phyloP scores from a whole-genome alignment of 208 protist genomes.

The Crithidia sp. region DNA sequence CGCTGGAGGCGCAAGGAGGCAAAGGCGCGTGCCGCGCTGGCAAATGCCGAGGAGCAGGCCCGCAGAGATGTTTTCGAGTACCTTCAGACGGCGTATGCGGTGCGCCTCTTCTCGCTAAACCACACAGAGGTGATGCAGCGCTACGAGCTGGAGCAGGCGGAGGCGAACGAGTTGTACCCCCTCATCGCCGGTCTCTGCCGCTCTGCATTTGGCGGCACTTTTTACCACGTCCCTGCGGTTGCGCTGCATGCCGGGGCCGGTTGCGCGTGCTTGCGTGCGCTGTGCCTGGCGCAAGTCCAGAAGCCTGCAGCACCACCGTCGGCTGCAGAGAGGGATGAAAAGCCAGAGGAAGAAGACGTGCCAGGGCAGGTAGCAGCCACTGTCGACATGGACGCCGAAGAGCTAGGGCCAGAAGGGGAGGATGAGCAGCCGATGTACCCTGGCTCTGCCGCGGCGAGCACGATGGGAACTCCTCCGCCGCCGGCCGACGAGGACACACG shows the following conservation, averaged over 20 bases:
- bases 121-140: slow-evolving; percentile 57
- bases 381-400: background rate
- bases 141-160: slow-evolving; percentile 58
- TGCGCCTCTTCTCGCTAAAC: slow-evolving; percentile 56
- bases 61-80: slow-evolving; percentile 52
- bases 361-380: too few species aligned
- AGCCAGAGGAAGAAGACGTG: background rate
- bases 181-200: slow-evolving; percentile 37
- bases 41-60: slow-evolving; percentile 43
- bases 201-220: slow-evolving; percentile 53
- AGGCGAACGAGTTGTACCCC: slow-evolving; percentile 38
- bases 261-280: slow-evolving; percentile 31
- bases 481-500: background rate
- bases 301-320: background rate
- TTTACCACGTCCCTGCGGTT: slow-evolving; percentile 52
- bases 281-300: slow-evolving; percentile 25
- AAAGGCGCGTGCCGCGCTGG: slow-evolving; percentile 34
- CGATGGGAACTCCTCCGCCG: background rate
- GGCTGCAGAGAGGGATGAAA: too few species aligned
- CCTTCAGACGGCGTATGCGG: slow-evolving; percentile 63
- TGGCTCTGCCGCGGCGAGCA: background rate
- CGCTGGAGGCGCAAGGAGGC: slow-evolving; percentile 44
- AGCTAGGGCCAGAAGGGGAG: background rate
- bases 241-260: slow-evolving; percentile 42
- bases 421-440: background rate